A percentile compares a stretch with the other conserved stretches of the same genome.
phyloP scores from a whole-genome alignment of 2,329 filamentous ascomycete species.

The Plenodomus tracheiphilus region DNA sequence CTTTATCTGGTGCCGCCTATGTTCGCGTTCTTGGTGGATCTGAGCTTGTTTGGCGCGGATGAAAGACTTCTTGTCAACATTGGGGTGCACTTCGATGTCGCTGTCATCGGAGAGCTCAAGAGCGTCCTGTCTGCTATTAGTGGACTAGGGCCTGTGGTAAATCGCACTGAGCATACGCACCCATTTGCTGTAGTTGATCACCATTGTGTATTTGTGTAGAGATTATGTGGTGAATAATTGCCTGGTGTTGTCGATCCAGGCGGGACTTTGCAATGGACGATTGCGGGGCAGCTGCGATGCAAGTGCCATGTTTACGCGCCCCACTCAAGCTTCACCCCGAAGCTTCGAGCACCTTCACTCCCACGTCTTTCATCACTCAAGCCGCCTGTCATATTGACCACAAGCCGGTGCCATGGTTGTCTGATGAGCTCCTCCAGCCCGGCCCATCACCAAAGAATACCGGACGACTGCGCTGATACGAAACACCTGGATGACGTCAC shows the following conservation, averaged over 20 bases:
- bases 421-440: too few relatives aligned
- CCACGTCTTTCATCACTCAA: background rate
- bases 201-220: slow-evolving; percentile 45
- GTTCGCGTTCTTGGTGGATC: slow-evolving; percentile 87
- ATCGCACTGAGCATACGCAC: slow-evolving; percentile 46
- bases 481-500: too few relatives aligned
- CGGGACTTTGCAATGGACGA: slow-evolving; percentile 9
- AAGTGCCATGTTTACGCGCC: slow-evolving; percentile 17
- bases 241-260: slow-evolving; percentile 17
- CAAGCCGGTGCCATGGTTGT: background rate
- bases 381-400: background rate
- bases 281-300: slow-evolving; percentile 12
- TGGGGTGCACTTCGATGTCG: slow-evolving; percentile 96
- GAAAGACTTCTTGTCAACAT: slow-evolving; percentile 97
- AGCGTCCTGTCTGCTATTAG: slow-evolving; percentile 62
- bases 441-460: too few relatives aligned
- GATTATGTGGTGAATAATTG: slow-evolving; percentile 5
- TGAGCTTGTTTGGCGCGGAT: slow-evolving; percentile 97
- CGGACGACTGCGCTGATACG: too few relatives aligned
- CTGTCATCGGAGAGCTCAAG: slow-evolving; percentile 98
- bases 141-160: slow-evolving; percentile 2
- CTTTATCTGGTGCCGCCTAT: slow-evolving; percentile 85
- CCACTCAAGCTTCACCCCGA: slow-evolving; percentile 15
- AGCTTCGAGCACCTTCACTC: slow-evolving; percentile 28
- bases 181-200: slow-evolving; percentile 75